Evolutionary conservation across 768 basidiomycete genomes (phyloP).

Genomic region (Rhizopogon vinicolor): DNA sequence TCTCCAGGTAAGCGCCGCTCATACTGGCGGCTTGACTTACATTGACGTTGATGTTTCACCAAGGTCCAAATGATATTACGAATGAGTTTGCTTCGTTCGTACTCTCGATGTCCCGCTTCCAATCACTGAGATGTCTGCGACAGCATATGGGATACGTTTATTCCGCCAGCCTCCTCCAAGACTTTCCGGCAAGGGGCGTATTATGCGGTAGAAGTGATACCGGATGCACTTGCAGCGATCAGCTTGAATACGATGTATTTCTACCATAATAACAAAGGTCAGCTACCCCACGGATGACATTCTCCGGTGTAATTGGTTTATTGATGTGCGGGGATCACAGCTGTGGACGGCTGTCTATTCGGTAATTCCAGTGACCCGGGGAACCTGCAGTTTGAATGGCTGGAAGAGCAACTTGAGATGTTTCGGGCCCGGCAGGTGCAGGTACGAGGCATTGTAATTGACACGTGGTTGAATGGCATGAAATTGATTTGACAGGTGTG

Average conservation of each 20-base stretch:
- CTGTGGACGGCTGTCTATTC: slow-evolving; percentile 70
- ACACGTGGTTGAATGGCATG: not conserved
- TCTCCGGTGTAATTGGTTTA: not conserved
- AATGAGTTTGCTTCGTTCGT: slow-evolving; percentile 66
- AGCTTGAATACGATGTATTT: slow-evolving; percentile 90
- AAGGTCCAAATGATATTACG: slow-evolving; percentile 67
- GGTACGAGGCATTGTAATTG: slow-evolving; percentile 33
- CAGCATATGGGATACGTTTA: slow-evolving; percentile 78
- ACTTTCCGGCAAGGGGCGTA: slow-evolving; percentile 86
- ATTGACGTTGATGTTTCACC: slow-evolving; percentile 6
- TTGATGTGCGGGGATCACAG: slow-evolving; percentile 32
- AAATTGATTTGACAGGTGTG: slow-evolving; percentile 33
- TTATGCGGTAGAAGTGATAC: slow-evolving; percentile 75
- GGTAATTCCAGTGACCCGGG: slow-evolving; percentile 73
- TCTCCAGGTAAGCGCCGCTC: slow-evolving; percentile 43
- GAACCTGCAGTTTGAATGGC: slow-evolving; percentile 84
- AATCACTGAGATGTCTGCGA: slow-evolving; percentile 7
- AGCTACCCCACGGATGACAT: slow-evolving; percentile 8
- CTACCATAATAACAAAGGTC: slow-evolving; percentile 86
- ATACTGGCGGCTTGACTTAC: slow-evolving; percentile 3
- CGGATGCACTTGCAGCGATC: slow-evolving; percentile 69
- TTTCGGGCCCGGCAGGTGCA: slow-evolving; percentile 72
- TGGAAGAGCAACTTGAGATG: slow-evolving; percentile 73
- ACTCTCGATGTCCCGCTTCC: not conserved
- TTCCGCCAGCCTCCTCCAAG: slow-evolving; percentile 74